Conservation (phyloP, 192 early-diverging fungal genomes). For the Pilaira anomala region DNA sequence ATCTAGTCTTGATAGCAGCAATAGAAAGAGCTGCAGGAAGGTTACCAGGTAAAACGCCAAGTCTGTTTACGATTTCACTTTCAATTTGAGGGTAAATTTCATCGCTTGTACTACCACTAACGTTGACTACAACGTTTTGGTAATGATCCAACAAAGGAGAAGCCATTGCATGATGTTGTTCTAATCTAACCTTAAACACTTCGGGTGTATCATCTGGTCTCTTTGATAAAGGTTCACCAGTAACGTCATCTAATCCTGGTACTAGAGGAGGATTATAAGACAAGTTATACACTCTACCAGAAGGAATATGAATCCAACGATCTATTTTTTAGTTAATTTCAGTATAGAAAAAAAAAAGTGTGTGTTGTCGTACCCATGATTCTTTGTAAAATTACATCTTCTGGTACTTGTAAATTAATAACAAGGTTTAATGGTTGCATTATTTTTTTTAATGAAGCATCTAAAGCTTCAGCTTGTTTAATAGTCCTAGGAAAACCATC, state of each 20-base stretch:
- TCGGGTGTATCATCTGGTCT: conserved; percentile 88
- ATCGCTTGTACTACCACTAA: conserved; percentile 78
- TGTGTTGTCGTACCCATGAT: conserved; percentile 69
- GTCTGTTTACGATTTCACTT: conserved; percentile 39
- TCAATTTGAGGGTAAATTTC: conserved; percentile 89
- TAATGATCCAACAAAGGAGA: conserved; percentile 89
- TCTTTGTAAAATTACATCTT: conserved; percentile 82
- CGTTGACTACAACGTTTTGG: conserved; percentile 62
- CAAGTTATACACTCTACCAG: conserved; percentile 92
- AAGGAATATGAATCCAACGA: conserved; percentile 90
- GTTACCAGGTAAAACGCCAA: conserved; percentile 24
- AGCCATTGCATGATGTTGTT: conserved; percentile 74
- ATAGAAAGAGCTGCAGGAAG: conserved; percentile 5
- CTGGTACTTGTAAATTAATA: conserved; percentile 89
- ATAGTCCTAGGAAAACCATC: conserved; percentile 92
- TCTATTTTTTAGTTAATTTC: conserved; percentile 46
- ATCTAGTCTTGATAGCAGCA: conserved; percentile 4
- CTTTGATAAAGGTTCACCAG: conserved; percentile 87
- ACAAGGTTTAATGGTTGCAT: conserved; percentile 77
- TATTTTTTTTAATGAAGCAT: conserved; percentile 49
- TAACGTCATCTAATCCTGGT: conserved; percentile 82
- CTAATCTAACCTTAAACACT: conserved; percentile 73
- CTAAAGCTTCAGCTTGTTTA: conserved; percentile 74
- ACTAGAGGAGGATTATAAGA: conserved; percentile 88
- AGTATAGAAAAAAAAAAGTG: conserved; percentile 1